Evolutionary conservation across 2,329 filamentous ascomycete species (phyloP).

Genomic region (Phialophora tarda): DNA sequence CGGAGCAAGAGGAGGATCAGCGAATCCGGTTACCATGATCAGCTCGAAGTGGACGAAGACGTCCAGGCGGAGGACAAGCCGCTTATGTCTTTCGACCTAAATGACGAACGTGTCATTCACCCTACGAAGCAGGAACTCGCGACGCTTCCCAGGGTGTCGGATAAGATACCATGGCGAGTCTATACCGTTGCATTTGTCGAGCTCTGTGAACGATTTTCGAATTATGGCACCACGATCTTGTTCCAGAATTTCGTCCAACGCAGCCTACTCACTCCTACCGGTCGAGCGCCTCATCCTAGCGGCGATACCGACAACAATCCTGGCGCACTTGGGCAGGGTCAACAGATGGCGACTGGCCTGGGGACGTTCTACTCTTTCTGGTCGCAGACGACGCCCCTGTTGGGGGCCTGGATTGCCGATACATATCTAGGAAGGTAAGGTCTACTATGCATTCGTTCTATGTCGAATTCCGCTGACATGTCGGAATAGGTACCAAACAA

Average conservation of each 20-base stretch:
- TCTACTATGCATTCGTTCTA: not conserved
- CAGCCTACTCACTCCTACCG: constrained; percentile 60
- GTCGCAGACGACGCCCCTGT: constrained; percentile 48
- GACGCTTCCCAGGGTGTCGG: constrained; percentile 49
- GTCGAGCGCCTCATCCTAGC: constrained; percentile 47
- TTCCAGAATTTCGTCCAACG: constrained; percentile 68
- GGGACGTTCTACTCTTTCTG: constrained; percentile 64
- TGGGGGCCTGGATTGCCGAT: constrained; percentile 48
- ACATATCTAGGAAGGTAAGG: constrained; percentile 44
- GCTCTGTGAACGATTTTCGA: constrained; percentile 76
- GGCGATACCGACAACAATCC: constrained; percentile 55
- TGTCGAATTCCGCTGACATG: not conserved
- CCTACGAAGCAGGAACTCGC: constrained; percentile 46
- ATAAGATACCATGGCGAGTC: constrained; percentile 68
- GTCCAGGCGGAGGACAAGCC: constrained; percentile 16
- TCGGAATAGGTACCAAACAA: constrained; percentile 44
- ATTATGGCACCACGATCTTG: constrained; percentile 73
- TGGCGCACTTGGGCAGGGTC: constrained; percentile 61
- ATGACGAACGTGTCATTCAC: constrained; percentile 29
- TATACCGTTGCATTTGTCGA: constrained; percentile 76
- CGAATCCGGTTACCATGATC: not conserved
- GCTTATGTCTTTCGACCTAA: not conserved
- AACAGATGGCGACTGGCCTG: constrained; percentile 61
- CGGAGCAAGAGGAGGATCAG: not conserved
- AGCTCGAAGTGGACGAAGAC: constrained; percentile 1